Percentiles rank a stretch among this genome's conserved stretches.
Evolutionary conservation across 495 filamentous ascomycete genomes (phyloP).

Genomic region (Aspergillus ostianus): DNA sequence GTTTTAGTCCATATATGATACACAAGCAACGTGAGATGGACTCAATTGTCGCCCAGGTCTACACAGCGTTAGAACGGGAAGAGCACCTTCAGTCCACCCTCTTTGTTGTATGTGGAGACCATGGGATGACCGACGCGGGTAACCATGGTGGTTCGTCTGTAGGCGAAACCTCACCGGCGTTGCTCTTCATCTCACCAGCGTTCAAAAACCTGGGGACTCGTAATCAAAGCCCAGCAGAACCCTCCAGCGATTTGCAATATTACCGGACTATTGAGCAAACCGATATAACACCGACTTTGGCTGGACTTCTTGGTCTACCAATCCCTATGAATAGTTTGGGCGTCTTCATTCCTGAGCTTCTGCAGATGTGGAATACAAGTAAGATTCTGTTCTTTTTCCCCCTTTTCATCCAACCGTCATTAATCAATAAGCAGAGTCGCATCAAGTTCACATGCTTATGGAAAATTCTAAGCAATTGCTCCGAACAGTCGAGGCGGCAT

Average conservation of each 20-base stretch:
- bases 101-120: constrained; percentile 86
- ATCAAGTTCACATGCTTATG: constrained; percentile 63
- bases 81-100: constrained; percentile 73
- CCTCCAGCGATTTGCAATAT: constrained; percentile 63
- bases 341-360: constrained; percentile 76
- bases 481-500: constrained; percentile 67
- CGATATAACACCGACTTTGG: constrained; percentile 88
- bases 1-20: constrained; percentile 75
- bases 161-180: constrained; percentile 88
- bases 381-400: constrained; percentile 16
- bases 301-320: constrained; percentile 81
- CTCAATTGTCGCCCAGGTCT: constrained; percentile 70
- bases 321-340: constrained; percentile 91
- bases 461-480: constrained; percentile 79
- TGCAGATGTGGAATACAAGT: constrained; percentile 70
- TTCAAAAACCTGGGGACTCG: constrained; percentile 54
- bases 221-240: constrained; percentile 39
- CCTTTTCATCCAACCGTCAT: not conserved
- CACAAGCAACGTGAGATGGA: constrained; percentile 97
- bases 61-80: constrained; percentile 66
- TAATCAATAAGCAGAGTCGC: constrained; percentile 24
- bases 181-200: constrained; percentile 90
- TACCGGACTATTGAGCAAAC: constrained; percentile 86
- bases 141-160: constrained; percentile 93
- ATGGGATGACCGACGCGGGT: constrained; percentile 98